These are phyloP conservation scores for Solanum acaule DNA, from an alignment of 257 asterid genomes.

Conservation along the genomic window DNA sequence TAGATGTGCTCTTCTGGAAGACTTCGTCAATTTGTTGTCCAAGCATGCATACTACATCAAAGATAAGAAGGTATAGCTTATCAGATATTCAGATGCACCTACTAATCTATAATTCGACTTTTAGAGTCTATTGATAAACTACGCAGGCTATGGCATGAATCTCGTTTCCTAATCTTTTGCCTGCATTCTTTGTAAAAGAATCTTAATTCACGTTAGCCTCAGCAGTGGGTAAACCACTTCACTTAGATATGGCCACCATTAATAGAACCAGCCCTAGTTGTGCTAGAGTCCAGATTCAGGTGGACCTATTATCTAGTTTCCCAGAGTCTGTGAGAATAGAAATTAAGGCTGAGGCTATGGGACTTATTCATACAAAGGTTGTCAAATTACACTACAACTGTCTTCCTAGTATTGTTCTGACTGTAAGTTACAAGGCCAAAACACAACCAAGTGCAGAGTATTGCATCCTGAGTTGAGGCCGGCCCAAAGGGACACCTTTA, in stretches of 20 bases:
- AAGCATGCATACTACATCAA: background rate
- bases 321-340: background rate
- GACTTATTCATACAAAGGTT: background rate
- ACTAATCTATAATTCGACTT: background rate
- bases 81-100: background rate
- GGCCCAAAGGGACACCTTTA: background rate
- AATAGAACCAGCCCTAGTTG: background rate
- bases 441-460: background rate
- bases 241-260: background rate
- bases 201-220: background rate
- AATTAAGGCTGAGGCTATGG: background rate
- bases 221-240: background rate
- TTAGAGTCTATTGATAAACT: background rate
- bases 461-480: background rate
- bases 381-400: background rate
- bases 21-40: background rate
- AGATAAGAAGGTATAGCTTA: background rate
- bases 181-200: background rate
- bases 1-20: background rate
- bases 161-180: background rate
- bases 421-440: background rate
- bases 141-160: background rate
- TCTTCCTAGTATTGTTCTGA: background rate
- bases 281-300: background rate
- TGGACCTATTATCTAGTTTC: background rate